Conservation (phyloP, 495 filamentous ascomycete species). For the Neurospora sp. region DNA sequence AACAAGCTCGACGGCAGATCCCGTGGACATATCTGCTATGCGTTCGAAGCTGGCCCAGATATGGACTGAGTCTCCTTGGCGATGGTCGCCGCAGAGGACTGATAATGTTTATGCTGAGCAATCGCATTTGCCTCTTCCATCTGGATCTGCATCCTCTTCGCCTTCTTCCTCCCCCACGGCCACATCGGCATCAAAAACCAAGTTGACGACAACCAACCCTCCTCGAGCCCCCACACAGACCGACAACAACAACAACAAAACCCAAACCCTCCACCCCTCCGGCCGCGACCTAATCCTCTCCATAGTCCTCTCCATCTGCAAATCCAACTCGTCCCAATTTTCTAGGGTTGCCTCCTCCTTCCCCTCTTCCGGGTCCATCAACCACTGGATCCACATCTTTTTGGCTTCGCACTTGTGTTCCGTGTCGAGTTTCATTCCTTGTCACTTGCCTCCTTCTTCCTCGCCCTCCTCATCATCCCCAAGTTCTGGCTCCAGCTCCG, state of each 20-base stretch:
- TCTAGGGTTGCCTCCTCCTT: slow-evolving; percentile 47
- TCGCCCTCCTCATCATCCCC: not conserved
- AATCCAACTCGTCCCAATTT: slow-evolving; percentile 27
- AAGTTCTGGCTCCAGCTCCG: not conserved
- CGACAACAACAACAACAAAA: not conserved
- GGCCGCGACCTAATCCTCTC: slow-evolving; percentile 48
- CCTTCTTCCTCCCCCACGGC: not conserved
- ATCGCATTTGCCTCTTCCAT: slow-evolving; percentile 38
- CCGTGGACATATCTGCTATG: slow-evolving; percentile 23
- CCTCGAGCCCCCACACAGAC: not conserved
- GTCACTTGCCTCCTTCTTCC: slow-evolving; percentile 22
- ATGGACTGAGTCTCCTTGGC: slow-evolving; percentile 41
- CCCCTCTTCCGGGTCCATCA: slow-evolving; percentile 47
- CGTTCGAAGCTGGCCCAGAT: slow-evolving; percentile 24
- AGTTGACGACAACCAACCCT: not conserved
- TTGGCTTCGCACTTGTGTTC: slow-evolving; percentile 40
- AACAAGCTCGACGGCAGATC: slow-evolving; percentile 16
- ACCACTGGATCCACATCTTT: slow-evolving; percentile 51
- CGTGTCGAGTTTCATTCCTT: slow-evolving; percentile 48
- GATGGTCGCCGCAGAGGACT: slow-evolving; percentile 40
- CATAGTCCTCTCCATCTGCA: slow-evolving; percentile 44
- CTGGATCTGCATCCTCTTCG: not conserved
- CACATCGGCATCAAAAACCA: not conserved
- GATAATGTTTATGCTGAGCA: slow-evolving; percentile 45
- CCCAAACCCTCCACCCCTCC: slow-evolving; percentile 30